phyloP scores from a whole-genome alignment of 2,329 filamentous ascomycete species.

The Penicillium sp. region DNA sequence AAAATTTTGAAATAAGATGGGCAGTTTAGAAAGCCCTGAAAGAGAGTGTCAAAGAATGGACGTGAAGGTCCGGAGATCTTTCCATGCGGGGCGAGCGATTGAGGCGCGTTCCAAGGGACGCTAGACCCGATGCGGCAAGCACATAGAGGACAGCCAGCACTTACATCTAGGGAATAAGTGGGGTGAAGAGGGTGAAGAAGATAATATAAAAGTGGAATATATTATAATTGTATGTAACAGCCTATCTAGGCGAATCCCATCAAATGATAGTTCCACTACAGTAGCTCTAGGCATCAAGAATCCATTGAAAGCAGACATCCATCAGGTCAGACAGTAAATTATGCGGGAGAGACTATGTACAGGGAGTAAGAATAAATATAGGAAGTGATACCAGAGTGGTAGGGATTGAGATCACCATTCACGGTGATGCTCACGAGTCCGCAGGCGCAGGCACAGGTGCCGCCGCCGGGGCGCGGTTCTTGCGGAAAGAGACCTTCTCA shows the following conservation, averaged over 20 bases:
- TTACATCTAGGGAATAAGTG: too few species aligned
- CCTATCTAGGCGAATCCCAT: too few species aligned
- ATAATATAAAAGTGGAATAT: too few species aligned
- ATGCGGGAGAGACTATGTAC: slow-evolving; percentile 34
- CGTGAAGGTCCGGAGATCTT: slow-evolving; percentile 16
- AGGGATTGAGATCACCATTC: too few species aligned
- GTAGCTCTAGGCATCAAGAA: slow-evolving; percentile 18
- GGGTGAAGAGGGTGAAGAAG: too few species aligned
- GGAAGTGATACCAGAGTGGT: background rate
- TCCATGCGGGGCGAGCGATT: slow-evolving; percentile 17
- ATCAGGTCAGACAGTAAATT: background rate
- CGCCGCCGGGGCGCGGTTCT: slow-evolving; percentile 66
- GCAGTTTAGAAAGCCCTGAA: background rate
- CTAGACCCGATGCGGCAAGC: background rate
- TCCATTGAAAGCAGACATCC: slow-evolving; percentile 12
- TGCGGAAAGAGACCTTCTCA: slow-evolving; percentile 85
- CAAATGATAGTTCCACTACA: slow-evolving; percentile 3
- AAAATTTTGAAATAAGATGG: background rate
- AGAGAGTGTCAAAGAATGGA: slow-evolving; percentile 4
- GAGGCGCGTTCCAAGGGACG: slow-evolving; percentile 17
- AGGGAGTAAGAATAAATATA: slow-evolving; percentile 12
- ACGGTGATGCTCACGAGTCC: background rate
- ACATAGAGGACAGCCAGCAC: too few species aligned
- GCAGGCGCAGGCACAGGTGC: slow-evolving; percentile 30
- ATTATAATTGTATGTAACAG: too few species aligned